Base-by-base conservation (phyloP, 192 early-diverging fungal species). In the Coemansia sp. region DNA sequence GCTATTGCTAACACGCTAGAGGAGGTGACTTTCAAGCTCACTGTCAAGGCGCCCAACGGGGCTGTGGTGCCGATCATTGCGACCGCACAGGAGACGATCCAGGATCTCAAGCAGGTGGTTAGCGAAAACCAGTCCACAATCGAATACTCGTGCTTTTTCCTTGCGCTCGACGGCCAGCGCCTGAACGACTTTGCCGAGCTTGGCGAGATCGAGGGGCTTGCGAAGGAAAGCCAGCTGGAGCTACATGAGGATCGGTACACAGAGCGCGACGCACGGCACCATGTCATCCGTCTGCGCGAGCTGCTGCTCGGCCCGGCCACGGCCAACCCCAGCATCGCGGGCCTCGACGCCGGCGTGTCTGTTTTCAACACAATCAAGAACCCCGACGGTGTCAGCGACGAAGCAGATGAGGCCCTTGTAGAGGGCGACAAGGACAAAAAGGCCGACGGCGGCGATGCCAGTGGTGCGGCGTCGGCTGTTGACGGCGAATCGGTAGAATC, bases 111-210 rank as follows among this genome's bases (percentile, higher is more conserved):
- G 63, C 91, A 94, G 66, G 90, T 87, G 18, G 85, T 99, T 55
- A 90, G 90, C 60, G 97, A 99, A 72, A 91, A 90, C 2, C 89
- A 93, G 15, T 91, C 93, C 59, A 89, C 91, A 2, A 88, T 93
- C 59, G 90, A 91, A 53, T 90, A 94, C 81, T 95, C 97, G 37
- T 97, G 95, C 84, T 98, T 98, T 74, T 93, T 90, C 67, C 81
- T 99, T 17, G 66, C 87, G 6, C 91, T 87, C 66, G 85, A 94
- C 28, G 93, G 90, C 35, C 68, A 77, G 65, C 86, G 89, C 22
- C 73, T 98, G 59, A 90, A 87, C 69, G 95, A 98, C 61, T 90
- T 85, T 74, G 75, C 82, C 39, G 90, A 91, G 78, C 78, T 92
- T 8, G 89, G 89, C 36, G 91, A 94, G 48, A 73, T 84, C 61